These are phyloP conservation scores for Juncus inflexus DNA, from an alignment of 176 grass and related monocot genomes.

Conservation along the genomic window DNA sequence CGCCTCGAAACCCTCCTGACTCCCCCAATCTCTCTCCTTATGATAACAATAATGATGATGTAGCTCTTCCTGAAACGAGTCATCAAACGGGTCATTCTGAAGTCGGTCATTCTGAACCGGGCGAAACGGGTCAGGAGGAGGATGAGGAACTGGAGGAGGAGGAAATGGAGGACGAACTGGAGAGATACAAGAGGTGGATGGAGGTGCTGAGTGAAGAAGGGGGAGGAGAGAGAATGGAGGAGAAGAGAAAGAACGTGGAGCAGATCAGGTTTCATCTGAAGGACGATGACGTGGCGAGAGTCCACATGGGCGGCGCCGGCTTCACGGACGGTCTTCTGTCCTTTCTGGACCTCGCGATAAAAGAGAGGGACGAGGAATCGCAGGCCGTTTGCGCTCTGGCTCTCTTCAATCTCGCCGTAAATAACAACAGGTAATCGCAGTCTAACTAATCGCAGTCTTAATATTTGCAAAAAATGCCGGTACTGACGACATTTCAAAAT, in stretches of 20 bases:
- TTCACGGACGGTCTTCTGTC: slow-evolving; percentile 50
- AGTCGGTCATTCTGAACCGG: slow-evolving; percentile 18
- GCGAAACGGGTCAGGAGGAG: slow-evolving; percentile 21
- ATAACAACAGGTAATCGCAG: slow-evolving; percentile 87
- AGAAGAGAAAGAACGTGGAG: slow-evolving; percentile 44
- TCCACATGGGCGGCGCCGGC: slow-evolving; percentile 51
- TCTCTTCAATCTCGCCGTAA: slow-evolving; percentile 85
- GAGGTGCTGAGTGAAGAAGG: slow-evolving; percentile 32
- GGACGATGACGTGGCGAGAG: slow-evolving; percentile 52
- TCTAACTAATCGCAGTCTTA: too few relatives aligned
- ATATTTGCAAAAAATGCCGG: too few relatives aligned
- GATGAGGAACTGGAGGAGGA: slow-evolving; percentile 18
- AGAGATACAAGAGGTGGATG: slow-evolving; percentile 52
- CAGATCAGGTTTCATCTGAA: slow-evolving; percentile 65
- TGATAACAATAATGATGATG: slow-evolving; percentile 28
- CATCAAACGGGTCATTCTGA: background rate
- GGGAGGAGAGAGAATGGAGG: slow-evolving; percentile 20
- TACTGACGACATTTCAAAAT: too few relatives aligned
- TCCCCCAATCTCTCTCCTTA: slow-evolving; percentile 66
- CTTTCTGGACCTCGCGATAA: slow-evolving; percentile 45
- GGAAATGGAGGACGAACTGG: slow-evolving; percentile 14
- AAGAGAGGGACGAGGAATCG: slow-evolving; percentile 40
- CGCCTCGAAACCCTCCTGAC: slow-evolving; percentile 55
- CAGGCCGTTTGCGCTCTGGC: slow-evolving; percentile 68
- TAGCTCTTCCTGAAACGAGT: slow-evolving; percentile 17